Base-by-base conservation (phyloP, 1,284 basidiomycete genomes). In the Sparassis latifolia region DNA sequence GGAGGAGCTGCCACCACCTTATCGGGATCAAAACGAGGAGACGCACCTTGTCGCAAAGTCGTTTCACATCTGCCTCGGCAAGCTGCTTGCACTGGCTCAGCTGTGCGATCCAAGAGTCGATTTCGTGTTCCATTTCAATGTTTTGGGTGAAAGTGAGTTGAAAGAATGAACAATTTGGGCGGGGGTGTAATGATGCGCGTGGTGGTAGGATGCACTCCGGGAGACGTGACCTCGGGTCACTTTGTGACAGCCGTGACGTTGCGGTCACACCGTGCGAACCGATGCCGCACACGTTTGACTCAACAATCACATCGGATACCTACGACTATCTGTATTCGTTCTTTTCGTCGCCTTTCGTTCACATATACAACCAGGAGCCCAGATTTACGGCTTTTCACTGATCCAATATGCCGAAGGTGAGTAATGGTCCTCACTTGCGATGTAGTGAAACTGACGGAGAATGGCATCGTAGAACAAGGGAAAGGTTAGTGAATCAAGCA, bases 81-180 rank as follows among this genome's bases (percentile, higher is more conserved):
- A 99, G 84, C 63, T 97, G 97, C 71, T 99, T 98, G 80, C 97
- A 99, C 66, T 97, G 90, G 72, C 89, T 89, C 59, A 99, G 84
- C 70, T 98, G 94, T 58, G 92, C 84, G 69, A 99, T 96, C 97
- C 97, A 97, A 56, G 77, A 80, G 74, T 96, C 92, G 69, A 92
- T 80, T 81, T 92, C 88, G 69, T 78, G 77, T 74, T 89, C 86
- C 84, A 86, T 86, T 66, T 47, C 20, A 20, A 20, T 66, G 62
- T 63, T 61, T 60, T 57, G 48, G 29, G 47, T 41, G 35, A 38
- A 27, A 45, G 20, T 20, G 50, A 42, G 41, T 44, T 58, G 28
- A 43, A 32, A 45, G 54, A 52, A 57, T 48, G 52, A n/a, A 49
- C 45, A 52, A 48, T 45, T 45, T 50, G 49, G 52, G 57, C 55